A percentile compares a stretch with the other conserved stretches of the same genome.
Evolutionary conservation across 1,284 basidiomycete species (phyloP).

Genomic region (Xanthoconium separans): DNA sequence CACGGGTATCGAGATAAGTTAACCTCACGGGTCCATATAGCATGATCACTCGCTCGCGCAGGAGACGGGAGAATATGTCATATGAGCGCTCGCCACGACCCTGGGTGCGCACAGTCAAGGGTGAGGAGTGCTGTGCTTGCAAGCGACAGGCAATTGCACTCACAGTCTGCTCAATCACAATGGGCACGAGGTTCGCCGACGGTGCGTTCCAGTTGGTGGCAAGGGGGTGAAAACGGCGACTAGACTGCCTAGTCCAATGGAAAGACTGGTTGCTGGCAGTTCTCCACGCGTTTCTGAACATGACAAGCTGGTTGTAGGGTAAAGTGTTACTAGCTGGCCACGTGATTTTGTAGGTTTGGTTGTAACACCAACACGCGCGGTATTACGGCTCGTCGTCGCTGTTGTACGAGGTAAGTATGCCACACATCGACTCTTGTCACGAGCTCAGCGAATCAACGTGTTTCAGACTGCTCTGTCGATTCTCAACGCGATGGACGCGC

Average conservation of each 20-base stretch:
- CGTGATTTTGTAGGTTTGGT: slow-evolving; percentile 24
- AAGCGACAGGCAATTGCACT: slow-evolving; percentile 21
- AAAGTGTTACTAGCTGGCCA: slow-evolving; percentile 15
- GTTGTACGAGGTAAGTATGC: slow-evolving; percentile 19
- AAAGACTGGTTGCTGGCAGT: slow-evolving; percentile 19
- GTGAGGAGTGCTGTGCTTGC: slow-evolving; percentile 14
- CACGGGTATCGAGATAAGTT: slow-evolving; percentile 10
- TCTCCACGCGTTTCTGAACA: slow-evolving; percentile 28
- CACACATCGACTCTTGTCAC: neutral
- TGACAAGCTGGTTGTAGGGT: slow-evolving; percentile 1
- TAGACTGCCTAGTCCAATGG: slow-evolving; percentile 15
- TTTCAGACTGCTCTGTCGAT: slow-evolving; percentile 1
- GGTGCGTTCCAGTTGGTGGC: slow-evolving; percentile 44
- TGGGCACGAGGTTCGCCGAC: slow-evolving; percentile 73
- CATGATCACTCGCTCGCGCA: slow-evolving; percentile 92
- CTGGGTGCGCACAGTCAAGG: slow-evolving; percentile 39
- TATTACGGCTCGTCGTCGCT: slow-evolving; percentile 2
- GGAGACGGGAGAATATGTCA: slow-evolving; percentile 89
- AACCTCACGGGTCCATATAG: slow-evolving; percentile 80
- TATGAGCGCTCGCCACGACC: slow-evolving; percentile 91
- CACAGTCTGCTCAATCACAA: slow-evolving; percentile 92
- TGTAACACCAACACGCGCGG: no score
- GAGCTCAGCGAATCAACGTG: neutral
- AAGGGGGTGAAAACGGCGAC: slow-evolving; percentile 50
- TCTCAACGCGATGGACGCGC: slow-evolving; percentile 26